These are phyloP conservation scores for Cryptococcus maquisensis DNA, from an alignment of 1,284 basidiomycete species.

Conservation along the genomic window DNA sequence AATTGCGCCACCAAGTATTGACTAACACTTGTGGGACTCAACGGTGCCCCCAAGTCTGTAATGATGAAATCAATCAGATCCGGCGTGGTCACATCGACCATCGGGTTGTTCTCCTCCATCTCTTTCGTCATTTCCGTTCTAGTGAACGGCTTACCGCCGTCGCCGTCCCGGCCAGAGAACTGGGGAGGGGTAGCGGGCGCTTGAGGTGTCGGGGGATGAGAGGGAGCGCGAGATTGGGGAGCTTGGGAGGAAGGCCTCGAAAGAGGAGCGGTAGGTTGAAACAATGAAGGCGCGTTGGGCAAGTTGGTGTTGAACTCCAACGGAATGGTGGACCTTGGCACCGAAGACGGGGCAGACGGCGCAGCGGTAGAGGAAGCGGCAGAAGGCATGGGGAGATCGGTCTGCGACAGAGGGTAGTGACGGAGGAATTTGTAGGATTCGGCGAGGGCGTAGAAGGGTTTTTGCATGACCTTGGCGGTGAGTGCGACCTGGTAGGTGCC, in stretches of 20 bases:
- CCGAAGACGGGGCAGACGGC: no score
- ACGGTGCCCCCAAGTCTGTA: conserved; percentile 46
- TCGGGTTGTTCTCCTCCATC: conserved; percentile 49
- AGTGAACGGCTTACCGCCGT: neutral
- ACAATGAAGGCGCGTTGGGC: conserved; percentile 20
- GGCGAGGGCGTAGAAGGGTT: conserved; percentile 94
- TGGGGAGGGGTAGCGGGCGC: conserved; percentile 12
- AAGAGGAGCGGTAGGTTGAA: conserved; percentile 15
- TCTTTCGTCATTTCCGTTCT: conserved; percentile 45
- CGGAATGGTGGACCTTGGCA: neutral
- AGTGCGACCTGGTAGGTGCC: conserved; percentile 96
- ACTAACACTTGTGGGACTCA: conserved; percentile 45
- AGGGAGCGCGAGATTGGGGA: neutral
- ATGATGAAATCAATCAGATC: conserved; percentile 50
- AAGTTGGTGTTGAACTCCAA: conserved; percentile 5
- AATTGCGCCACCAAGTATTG: conserved; percentile 50
- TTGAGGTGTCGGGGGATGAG: neutral
- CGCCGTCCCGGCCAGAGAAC: neutral
- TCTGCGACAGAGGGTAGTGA: conserved; percentile 92
- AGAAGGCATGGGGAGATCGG: conserved; percentile 70
- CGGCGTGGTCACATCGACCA: conserved; percentile 51
- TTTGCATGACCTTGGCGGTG: conserved; percentile 88
- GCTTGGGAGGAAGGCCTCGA: neutral
- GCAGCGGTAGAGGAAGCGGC: neutral
- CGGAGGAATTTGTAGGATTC: conserved; percentile 99